These are phyloP conservation scores for Asterochloris erici DNA, from an alignment of 139 green algal genomes.

Conservation along the genomic window DNA sequence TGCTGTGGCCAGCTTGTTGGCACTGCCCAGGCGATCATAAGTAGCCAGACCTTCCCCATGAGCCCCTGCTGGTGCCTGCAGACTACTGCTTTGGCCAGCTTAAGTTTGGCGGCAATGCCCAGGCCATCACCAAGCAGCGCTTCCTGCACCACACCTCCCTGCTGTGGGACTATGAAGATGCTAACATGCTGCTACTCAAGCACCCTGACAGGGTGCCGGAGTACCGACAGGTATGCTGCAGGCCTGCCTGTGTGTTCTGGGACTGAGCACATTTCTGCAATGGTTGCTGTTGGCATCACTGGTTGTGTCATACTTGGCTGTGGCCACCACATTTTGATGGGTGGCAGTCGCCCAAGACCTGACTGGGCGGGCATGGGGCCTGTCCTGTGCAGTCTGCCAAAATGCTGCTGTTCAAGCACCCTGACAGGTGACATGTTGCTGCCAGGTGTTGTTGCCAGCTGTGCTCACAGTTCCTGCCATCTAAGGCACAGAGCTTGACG, in stretches of 20 bases:
- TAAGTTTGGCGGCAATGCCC: slow-evolving; percentile 98
- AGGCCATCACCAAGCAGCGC: slow-evolving; percentile 87
- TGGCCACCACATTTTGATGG: not conserved
- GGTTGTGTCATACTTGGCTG: not conserved
- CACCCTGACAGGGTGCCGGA: slow-evolving; percentile 64
- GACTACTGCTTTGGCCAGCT: slow-evolving; percentile 84
- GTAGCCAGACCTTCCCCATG: not conserved
- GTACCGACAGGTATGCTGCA: slow-evolving; percentile 63
- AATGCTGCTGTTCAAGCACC: too few relatives aligned
- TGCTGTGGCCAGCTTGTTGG: not conserved
- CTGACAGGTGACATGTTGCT: not conserved
- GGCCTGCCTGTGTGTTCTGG: not conserved
- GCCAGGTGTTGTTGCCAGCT: not conserved
- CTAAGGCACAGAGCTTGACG: too few relatives aligned
- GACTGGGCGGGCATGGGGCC: too few relatives aligned
- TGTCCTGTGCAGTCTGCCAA: too few relatives aligned
- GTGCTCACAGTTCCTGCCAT: not conserved
- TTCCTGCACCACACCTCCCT: slow-evolving; percentile 98
- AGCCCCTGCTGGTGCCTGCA: slow-evolving; percentile 26
- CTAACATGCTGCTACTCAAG: slow-evolving; percentile 76
- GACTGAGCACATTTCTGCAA: not conserved
- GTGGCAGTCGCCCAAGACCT: too few relatives aligned
- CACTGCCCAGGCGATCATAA: not conserved
- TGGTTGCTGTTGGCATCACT: not conserved
- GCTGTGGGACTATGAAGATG: slow-evolving; percentile 84